A percentile compares a stretch with the other conserved stretches of the same genome.
Evolutionary conservation across 106 monocot genomes (phyloP).

Genomic region (Dendrobium huoshanense): DNA sequence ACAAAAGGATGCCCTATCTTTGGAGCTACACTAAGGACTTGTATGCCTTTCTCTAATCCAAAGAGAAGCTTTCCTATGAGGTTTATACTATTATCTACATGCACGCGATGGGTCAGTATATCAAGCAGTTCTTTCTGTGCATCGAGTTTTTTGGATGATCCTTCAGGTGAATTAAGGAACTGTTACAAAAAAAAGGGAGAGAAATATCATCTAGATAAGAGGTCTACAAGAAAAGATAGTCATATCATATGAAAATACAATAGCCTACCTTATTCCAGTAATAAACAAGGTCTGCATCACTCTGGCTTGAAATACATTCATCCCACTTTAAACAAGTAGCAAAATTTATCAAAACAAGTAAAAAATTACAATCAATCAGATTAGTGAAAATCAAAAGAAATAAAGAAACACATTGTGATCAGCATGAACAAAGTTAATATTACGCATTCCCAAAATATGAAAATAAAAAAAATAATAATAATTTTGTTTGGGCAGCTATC

Average conservation of each 20-base stretch:
- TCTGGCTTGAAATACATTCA: slow-evolving; percentile 67
- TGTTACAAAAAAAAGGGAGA: slow-evolving; percentile 2
- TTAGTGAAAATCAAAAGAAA: background rate
- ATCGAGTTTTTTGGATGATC: slow-evolving; percentile 47
- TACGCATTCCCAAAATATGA: too few species aligned
- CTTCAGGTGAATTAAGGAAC: slow-evolving; percentile 43
- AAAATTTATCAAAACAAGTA: slow-evolving; percentile 34
- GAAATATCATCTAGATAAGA: too few species aligned
- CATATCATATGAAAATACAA: too few species aligned
- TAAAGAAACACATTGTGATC: too few species aligned
- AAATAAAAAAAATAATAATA: too few species aligned
- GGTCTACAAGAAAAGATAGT: too few species aligned
- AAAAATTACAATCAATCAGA: too few species aligned
- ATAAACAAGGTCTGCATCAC: slow-evolving; percentile 80
- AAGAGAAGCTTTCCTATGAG: slow-evolving; percentile 75
- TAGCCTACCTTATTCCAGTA: slow-evolving; percentile 80
- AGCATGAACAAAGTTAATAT: too few species aligned
- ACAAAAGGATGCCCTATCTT: slow-evolving; percentile 57
- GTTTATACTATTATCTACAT: slow-evolving; percentile 75
- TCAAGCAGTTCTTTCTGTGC: slow-evolving; percentile 58
- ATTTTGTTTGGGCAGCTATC: too few species aligned
- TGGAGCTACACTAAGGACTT: slow-evolving; percentile 45
- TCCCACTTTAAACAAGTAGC: background rate
- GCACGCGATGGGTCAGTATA: slow-evolving; percentile 67
- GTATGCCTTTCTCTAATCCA: slow-evolving; percentile 42